phyloP scores from a whole-genome alignment of 768 basidiomycete genomes.

The Lanmaoa pseudosensibilis region DNA sequence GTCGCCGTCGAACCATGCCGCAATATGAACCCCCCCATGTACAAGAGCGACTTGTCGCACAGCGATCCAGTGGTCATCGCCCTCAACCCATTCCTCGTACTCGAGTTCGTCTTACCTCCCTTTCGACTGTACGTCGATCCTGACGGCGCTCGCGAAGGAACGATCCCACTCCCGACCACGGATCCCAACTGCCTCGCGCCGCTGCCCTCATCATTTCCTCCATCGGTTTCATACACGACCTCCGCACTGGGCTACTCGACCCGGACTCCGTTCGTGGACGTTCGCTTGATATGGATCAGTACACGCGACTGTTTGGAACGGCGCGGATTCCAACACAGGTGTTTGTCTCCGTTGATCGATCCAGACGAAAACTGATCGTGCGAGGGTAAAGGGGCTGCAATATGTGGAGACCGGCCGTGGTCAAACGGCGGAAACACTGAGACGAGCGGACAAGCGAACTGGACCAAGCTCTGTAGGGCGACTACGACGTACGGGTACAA shows the following conservation, averaged over 20 bases:
- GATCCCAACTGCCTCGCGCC: slow-evolving; percentile 85
- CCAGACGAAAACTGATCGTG: background rate
- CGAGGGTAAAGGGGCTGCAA: slow-evolving; percentile 69
- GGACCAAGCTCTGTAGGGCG: too few relatives aligned
- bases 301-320: slow-evolving; percentile 87
- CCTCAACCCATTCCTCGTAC: slow-evolving; percentile 95
- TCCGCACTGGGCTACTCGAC: slow-evolving; percentile 75
- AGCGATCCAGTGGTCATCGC: slow-evolving; percentile 91
- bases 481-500: too few relatives aligned
- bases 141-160: slow-evolving; percentile 49
- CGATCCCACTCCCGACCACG: slow-evolving; percentile 85
- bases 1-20: too few relatives aligned
- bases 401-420: too few relatives aligned
- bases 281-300: slow-evolving; percentile 93
- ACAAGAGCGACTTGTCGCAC: slow-evolving; percentile 86
- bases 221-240: slow-evolving; percentile 91
- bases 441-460: too few relatives aligned
- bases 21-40: too few relatives aligned
- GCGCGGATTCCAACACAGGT: slow-evolving; percentile 89
- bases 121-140: background rate
- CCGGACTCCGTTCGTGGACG: slow-evolving; percentile 78
- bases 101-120: slow-evolving; percentile 63
- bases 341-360: background rate
- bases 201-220: slow-evolving; percentile 85
- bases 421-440: too few relatives aligned